Conservation (phyloP, 257 asterid genomes). For the Thymus quinquecostatus region DNA sequence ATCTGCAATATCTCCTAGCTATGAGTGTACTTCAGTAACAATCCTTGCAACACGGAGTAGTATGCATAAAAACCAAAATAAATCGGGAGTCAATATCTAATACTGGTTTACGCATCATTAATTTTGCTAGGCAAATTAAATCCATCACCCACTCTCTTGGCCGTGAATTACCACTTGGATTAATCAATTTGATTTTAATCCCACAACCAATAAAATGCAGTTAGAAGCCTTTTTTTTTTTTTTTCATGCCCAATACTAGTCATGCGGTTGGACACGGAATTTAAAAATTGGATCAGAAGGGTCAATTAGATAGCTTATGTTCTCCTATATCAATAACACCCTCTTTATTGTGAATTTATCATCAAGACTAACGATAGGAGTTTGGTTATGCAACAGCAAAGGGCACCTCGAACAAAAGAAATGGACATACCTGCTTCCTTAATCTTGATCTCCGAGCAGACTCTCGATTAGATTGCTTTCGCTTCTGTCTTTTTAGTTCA, state of each 20-base stretch:
- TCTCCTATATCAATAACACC: background rate
- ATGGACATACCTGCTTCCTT: slow-evolving; percentile 77
- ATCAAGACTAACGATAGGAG: background rate
- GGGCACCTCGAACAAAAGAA: slow-evolving; percentile 19
- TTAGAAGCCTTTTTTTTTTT: background rate
- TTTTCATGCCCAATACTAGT: background rate
- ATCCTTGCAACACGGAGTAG: background rate
- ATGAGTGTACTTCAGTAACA: background rate
- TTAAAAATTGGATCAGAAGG: background rate
- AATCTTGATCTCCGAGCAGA: slow-evolving; percentile 98
- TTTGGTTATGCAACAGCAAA: slow-evolving; percentile 7
- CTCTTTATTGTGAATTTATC: background rate
- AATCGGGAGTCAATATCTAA: background rate
- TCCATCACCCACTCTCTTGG: no score
- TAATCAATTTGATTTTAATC: background rate
- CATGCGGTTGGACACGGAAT: background rate
- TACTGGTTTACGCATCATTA: background rate
- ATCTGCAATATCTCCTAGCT: background rate
- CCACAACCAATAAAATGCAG: background rate
- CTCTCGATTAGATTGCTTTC: slow-evolving; percentile 97
- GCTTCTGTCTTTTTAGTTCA: slow-evolving; percentile 87
- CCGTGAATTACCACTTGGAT: background rate
- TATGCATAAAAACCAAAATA: background rate
- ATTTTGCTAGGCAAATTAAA: background rate
- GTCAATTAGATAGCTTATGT: slow-evolving; percentile 14